Evolutionary conservation across 192 early-diverging fungal species (phyloP).

Genomic region (Coemansia sp.): DNA sequence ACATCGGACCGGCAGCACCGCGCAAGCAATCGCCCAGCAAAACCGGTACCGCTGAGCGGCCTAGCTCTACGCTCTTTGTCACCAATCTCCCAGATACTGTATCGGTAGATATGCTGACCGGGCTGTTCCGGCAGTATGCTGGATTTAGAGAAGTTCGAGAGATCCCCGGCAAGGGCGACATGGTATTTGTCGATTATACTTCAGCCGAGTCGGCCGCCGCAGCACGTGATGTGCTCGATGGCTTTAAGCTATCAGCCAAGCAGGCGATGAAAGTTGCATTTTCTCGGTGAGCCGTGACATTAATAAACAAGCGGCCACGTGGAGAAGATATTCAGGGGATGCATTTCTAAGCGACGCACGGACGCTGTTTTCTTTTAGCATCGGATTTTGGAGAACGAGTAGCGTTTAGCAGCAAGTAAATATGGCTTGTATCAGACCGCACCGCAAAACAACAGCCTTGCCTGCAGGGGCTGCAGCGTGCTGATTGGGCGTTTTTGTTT

Average conservation of each 20-base stretch:
- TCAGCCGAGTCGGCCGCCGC: constrained; percentile 24
- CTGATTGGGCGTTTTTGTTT: constrained; percentile 45
- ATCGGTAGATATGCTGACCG: constrained; percentile 28
- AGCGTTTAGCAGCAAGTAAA: no score
- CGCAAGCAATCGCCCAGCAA: background rate
- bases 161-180: constrained; percentile 26
- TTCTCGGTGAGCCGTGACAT: constrained; percentile 19
- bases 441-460: background rate
- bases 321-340: background rate
- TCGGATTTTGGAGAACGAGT: background rate
- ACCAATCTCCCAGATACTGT: constrained; percentile 31
- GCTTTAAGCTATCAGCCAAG: constrained; percentile 29
- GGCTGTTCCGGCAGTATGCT: constrained; percentile 46
- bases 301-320: background rate
- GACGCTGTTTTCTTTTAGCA: background rate
- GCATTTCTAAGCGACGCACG: background rate
- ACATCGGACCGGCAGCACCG: constrained; percentile 30
- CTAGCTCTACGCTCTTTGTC: constrained; percentile 42
- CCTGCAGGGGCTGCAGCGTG: background rate
- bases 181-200: constrained; percentile 49
- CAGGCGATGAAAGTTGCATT: constrained; percentile 39
- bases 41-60: background rate
- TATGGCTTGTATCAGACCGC: background rate
- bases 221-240: constrained; percentile 39
- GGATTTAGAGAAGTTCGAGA: constrained; percentile 43